Evolutionary conservation across 768 basidiomycete genomes (phyloP).

Genomic region (Trametes cubensis): DNA sequence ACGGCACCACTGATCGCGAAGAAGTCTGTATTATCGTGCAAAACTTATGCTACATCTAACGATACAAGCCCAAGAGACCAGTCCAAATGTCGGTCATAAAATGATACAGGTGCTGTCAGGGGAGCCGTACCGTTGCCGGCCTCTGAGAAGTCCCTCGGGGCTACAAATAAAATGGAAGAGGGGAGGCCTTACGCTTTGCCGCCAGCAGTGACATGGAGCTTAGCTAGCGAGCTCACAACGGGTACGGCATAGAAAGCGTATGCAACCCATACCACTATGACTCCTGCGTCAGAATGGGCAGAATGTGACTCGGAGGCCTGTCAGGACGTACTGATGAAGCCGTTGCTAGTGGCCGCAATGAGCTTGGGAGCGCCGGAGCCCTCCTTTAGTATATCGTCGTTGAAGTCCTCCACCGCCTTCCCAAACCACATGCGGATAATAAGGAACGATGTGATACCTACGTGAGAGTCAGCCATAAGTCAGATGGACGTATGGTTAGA

Average conservation of each 20-base stretch:
- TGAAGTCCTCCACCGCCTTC: slow-evolving; percentile 79
- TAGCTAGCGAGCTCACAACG: slow-evolving; percentile 66
- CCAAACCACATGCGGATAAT: slow-evolving; percentile 81
- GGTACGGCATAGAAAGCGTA: slow-evolving; percentile 77
- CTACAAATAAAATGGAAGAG: no score
- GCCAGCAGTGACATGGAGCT: slow-evolving; percentile 58
- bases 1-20: neutral
- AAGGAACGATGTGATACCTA: slow-evolving; percentile 70
- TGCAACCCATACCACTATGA: slow-evolving; percentile 75
- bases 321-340: slow-evolving; percentile 66
- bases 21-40: neutral
- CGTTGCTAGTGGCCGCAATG: slow-evolving; percentile 66
- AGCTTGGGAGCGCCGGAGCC: slow-evolving; percentile 60
- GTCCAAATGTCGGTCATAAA: neutral
- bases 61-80: slow-evolving; percentile 12
- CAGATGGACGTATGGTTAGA: neutral
- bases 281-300: neutral
- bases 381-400: slow-evolving; percentile 55
- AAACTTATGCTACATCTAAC: slow-evolving; percentile 16
- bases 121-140: neutral
- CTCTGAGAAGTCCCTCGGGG: no score
- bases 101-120: neutral
- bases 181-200: slow-evolving; percentile 36
- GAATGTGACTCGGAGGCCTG: neutral
- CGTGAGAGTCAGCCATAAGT: neutral